Evolutionary conservation across 345 rosid genomes (phyloP), one percentile per base, ranked within the genome.

Genomic region (Euclidium syriacum): DNA sequence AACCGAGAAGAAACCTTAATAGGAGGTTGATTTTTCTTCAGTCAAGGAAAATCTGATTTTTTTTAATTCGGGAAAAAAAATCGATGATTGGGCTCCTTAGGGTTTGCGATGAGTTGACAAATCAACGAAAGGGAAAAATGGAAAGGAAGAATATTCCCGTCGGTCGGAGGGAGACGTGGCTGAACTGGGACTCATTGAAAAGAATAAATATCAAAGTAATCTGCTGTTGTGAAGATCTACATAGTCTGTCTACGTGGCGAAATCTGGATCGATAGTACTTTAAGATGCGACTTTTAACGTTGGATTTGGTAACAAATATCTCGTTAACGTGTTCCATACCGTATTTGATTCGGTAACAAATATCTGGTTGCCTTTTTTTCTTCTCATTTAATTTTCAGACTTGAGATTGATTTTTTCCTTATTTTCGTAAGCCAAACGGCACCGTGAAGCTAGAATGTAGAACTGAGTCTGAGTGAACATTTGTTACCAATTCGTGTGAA

Each of bases 51-150:
- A n/a, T n/a, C n/a, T n/a, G n/a, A n/a, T n/a, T n/a, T n/a, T n/a
- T 36, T 44, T 11, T 3, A 4, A 40, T 42, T 57, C 27, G 42
- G n/a, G n/a, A n/a, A 7, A 9, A 60, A 46, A 10, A 10, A 4
- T 40, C 39, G 39, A 60, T 53, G 67, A 60, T 42, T 59, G 46
- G 52, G 46, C 0, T 39, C 50, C 43, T 60, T 69, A 61, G 73
- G 68, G 67, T 52, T 52, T 51, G 73, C 10, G 65, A 10, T 25
- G 48, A 43, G 62, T 69, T 44, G 62, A 69, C 73, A 60, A 68
- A 60, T 68, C 73, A 60, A 68, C 18, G 20, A 40, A 23, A 24
- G 30, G 17, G 58, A 52, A 52, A 11, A 50, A 52, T 19, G 9
- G 7, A 35, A 19, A 14, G 15, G n/a, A 32, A 33, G 17, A 14